A percentile compares a stretch with the other conserved stretches of the same genome.
Evolutionary conservation across 163 green algal genomes (phyloP).

Genomic region (Scenedesmus sp.): DNA sequence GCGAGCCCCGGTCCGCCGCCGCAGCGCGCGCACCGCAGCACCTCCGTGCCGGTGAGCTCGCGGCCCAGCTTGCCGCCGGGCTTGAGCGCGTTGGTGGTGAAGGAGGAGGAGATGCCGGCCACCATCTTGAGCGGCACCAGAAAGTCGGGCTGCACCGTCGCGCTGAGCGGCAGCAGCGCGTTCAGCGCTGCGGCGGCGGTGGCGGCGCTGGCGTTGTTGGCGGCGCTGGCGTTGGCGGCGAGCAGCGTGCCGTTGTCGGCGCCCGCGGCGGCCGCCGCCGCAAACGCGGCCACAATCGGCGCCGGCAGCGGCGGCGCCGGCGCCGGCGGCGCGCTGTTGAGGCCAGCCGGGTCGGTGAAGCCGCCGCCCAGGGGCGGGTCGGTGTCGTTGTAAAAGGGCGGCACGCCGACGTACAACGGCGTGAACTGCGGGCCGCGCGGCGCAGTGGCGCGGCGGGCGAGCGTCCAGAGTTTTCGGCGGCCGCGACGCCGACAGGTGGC

Average conservation of each 20-base stretch:
- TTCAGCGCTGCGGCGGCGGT: neutral
- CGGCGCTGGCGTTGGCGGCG: neutral
- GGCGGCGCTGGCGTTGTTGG: neutral
- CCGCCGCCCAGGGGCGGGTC: neutral
- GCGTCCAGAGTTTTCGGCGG: no score
- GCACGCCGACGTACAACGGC: conserved; percentile 14
- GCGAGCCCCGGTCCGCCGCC: neutral
- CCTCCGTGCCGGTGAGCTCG: conserved; percentile 48
- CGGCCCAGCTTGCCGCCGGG: conserved; percentile 10
- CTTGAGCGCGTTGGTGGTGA: conserved; percentile 41
- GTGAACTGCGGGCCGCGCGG: neutral
- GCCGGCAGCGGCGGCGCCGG: no score
- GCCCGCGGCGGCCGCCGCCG: neutral
- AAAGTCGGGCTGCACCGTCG: neutral
- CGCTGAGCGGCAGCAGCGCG: conserved; percentile 1
- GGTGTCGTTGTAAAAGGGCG: neutral
- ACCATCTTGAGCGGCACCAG: conserved; percentile 36
- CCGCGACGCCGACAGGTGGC: no score
- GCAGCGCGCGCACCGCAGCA: conserved; percentile 24
- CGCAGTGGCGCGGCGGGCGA: no score
- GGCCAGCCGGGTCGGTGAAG: no score
- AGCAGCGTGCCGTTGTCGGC: neutral
- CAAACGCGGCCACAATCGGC: no score
- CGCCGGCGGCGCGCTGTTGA: no score
- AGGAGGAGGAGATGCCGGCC: conserved; percentile 51